phyloP scores from a whole-genome alignment of 805 yeast species.

The Schizosaccharomyces octosporus region DNA sequence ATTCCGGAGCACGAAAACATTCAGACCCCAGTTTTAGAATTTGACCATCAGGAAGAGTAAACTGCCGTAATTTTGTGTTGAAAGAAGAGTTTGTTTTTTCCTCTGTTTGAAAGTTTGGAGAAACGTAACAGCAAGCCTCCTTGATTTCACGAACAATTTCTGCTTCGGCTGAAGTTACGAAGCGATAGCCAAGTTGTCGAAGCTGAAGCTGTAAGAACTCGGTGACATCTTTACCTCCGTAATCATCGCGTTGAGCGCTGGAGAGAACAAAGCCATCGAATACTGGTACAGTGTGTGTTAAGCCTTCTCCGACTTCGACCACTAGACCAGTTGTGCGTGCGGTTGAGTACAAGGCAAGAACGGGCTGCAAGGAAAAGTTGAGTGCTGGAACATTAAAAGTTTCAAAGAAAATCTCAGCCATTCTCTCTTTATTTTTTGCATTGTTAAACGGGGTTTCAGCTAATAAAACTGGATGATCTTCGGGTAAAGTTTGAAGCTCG shows the following conservation, averaged over 20 bases:
- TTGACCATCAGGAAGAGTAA: conserved; percentile 70
- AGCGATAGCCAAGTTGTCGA: conserved; percentile 35
- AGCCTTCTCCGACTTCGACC: conserved; percentile 84
- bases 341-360: conserved; percentile 45
- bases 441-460: conserved; percentile 83
- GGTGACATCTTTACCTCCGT: conserved; percentile 74
- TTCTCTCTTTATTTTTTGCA: conserved; percentile 27
- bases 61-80: conserved; percentile 12
- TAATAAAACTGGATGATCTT: conserved; percentile 53
- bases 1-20: conserved; percentile 50
- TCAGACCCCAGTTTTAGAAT: conserved; percentile 37
- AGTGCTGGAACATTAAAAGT: conserved; percentile 52
- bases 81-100: conserved; percentile 19
- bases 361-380: conserved; percentile 53
- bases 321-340: conserved; percentile 84
- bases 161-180: conserved; percentile 51
- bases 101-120: conserved; percentile 30
- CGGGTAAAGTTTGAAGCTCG: conserved; percentile 32
- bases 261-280: conserved; percentile 68
- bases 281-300: conserved; percentile 65
- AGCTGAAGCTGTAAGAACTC: conserved; percentile 44
- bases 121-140: conserved; percentile 46
- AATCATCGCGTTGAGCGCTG: conserved; percentile 46
- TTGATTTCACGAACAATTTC: conserved; percentile 61
- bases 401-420: conserved; percentile 47